Percentiles rank a stretch among this genome's conserved stretches.
These are phyloP conservation scores for Trichoderma sp. DNA, from an alignment of 2,329 filamentous ascomycete genomes.

Conservation along the genomic window DNA sequence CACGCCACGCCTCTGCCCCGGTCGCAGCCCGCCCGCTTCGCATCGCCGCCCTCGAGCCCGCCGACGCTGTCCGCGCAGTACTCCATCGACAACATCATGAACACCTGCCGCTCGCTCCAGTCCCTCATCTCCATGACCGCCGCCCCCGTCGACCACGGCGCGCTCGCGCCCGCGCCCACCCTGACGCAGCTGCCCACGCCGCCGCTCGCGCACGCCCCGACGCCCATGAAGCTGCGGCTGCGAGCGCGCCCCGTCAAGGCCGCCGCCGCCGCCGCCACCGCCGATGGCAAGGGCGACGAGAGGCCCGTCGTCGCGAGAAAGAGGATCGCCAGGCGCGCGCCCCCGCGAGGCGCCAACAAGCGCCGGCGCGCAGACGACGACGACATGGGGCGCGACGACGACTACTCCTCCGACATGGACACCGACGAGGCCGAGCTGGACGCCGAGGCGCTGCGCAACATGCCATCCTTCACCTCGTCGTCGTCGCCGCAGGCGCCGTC, in stretches of 20 bases:
- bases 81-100: conserved; percentile 58
- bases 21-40: conserved; percentile 52
- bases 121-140: conserved; percentile 49
- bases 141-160: conserved; percentile 8
- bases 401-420: conserved; percentile 33
- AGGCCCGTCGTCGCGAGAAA: conserved; percentile 36
- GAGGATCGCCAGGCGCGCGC: conserved; percentile 56
- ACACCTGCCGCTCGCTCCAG: conserved; percentile 63
- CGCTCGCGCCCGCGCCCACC: conserved; percentile 40
- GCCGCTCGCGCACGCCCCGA: conserved; percentile 54
- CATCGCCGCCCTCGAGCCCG: conserved; percentile 62
- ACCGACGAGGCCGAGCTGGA: conserved; percentile 41
- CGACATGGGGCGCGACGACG: conserved; percentile 48
- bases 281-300: conserved; percentile 20
- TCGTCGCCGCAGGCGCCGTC: conserved; percentile 42
- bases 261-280: no score
- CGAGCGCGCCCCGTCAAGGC: conserved; percentile 46
- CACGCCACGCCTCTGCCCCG: conserved; percentile 38
- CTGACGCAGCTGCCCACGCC: conserved; percentile 55
- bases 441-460: conserved; percentile 20
- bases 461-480: neutral
- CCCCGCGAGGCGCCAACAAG: conserved; percentile 56
- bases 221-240: conserved; percentile 58
- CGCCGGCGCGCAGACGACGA: conserved; percentile 53
- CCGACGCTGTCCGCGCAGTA: conserved; percentile 50